Conservation (phyloP, 176 grass and related monocot genomes). For the Zea luxurians region DNA sequence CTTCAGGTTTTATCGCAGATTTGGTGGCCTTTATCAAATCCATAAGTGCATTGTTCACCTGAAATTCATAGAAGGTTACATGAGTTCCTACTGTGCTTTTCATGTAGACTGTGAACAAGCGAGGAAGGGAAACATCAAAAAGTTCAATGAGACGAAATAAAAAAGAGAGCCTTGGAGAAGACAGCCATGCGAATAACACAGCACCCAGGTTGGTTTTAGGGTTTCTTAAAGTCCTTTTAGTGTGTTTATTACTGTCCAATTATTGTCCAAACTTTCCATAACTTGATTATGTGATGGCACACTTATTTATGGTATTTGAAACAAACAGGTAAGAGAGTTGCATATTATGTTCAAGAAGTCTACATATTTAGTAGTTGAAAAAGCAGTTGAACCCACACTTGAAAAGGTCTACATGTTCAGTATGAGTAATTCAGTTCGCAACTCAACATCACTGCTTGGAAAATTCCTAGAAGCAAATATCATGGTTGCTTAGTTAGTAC, state of each 20-base stretch:
- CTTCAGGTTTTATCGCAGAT: constrained; percentile 50
- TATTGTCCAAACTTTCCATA: background rate
- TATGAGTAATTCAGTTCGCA: background rate
- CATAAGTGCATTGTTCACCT: constrained; percentile 85
- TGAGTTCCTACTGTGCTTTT: constrained; percentile 9
- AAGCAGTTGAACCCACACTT: background rate
- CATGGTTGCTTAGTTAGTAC: background rate
- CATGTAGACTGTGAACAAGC: background rate
- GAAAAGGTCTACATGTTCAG: background rate
- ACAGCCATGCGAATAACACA: background rate
- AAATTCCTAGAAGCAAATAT: background rate
- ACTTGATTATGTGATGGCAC: background rate
- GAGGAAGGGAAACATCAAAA: background rate
- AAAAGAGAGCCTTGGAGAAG: background rate
- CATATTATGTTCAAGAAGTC: background rate
- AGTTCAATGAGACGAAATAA: background rate
- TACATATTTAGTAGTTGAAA: background rate
- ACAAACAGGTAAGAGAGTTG: background rate
- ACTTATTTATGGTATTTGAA: background rate
- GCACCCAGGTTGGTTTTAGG: background rate
- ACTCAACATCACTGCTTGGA: background rate
- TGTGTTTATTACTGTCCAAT: background rate
- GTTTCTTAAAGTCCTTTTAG: background rate
- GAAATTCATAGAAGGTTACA: background rate
- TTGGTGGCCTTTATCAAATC: constrained; percentile 85